phyloP scores from a whole-genome alignment of 78 protist species.

The Salpingoeca rosetta region DNA sequence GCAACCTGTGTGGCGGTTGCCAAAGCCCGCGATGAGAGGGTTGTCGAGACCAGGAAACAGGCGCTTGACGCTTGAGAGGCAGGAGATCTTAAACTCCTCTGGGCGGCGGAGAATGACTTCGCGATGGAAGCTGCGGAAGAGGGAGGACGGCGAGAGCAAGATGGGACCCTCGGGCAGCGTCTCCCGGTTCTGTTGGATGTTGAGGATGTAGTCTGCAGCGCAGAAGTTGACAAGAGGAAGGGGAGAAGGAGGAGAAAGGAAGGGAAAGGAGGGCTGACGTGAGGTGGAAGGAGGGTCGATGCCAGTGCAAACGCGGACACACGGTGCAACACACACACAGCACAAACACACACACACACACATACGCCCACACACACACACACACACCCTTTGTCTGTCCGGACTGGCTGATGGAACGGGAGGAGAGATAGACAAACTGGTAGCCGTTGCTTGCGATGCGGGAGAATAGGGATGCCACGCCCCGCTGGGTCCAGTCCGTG shows the following conservation, averaged over 20 bases:
- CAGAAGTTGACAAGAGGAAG: constrained; percentile 11
- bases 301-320: not conserved
- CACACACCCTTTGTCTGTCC: constrained; percentile 21
- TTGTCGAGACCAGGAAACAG: constrained; percentile 38
- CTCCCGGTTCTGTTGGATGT: constrained; percentile 17
- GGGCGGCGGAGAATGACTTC: constrained; percentile 70
- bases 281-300: not conserved
- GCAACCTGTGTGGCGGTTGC: constrained; percentile 78
- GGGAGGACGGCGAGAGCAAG: constrained; percentile 80
- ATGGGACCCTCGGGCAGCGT: constrained; percentile 91
- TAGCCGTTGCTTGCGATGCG: constrained; percentile 73
- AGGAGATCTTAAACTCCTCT: constrained; percentile 87
- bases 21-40: constrained; percentile 94
- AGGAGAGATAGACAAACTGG: constrained; percentile 72
- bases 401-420: constrained; percentile 82
- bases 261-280: not conserved
- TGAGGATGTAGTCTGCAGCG: constrained; percentile 9
- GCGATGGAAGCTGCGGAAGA: constrained; percentile 60
- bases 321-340: too few relatives aligned
- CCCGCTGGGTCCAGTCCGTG: constrained; percentile 88
- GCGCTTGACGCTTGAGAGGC: constrained; percentile 53
- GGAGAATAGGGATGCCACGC: constrained; percentile 74
- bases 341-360: too few relatives aligned
- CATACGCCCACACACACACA: too few relatives aligned
- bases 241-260: not conserved